Evolutionary conservation across 73 alveolate genomes (phyloP).

Genomic region (Durusdinium trenchii): DNA sequence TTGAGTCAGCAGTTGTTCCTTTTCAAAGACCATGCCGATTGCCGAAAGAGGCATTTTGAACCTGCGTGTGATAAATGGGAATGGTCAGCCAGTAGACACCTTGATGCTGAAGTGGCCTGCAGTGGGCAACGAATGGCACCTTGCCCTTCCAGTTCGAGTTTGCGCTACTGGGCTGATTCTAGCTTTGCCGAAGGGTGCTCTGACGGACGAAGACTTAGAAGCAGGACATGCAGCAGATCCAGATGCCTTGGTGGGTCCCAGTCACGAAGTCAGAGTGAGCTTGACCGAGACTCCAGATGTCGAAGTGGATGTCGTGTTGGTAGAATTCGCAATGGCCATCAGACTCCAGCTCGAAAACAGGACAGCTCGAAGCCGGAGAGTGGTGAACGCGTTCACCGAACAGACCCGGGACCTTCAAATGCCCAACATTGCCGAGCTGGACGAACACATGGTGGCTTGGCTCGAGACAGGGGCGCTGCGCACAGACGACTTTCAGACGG

Average conservation of each 20-base stretch:
- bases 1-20: neutral
- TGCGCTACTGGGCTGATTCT: neutral
- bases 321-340: neutral
- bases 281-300: neutral
- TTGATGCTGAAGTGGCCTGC: conserved; percentile 13
- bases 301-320: neutral
- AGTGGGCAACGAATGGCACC: neutral
- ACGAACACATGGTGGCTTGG: neutral
- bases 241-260: conserved; percentile 19
- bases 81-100: neutral
- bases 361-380: neutral
- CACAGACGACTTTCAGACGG: neutral
- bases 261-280: neutral
- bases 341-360: neutral
- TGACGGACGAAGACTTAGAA: neutral
- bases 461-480: neutral
- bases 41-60: neutral
- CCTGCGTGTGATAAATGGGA: neutral
- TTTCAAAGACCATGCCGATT: conserved; percentile 14
- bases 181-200: neutral
- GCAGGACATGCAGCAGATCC: neutral
- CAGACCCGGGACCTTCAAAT: neutral
- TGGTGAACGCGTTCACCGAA: neutral
- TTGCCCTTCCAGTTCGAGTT: conserved; percentile 14
- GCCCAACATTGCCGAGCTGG: neutral